These are phyloP conservation scores for Xanthoconium stramineum DNA, from an alignment of 768 basidiomycete genomes.

Conservation along the genomic window DNA sequence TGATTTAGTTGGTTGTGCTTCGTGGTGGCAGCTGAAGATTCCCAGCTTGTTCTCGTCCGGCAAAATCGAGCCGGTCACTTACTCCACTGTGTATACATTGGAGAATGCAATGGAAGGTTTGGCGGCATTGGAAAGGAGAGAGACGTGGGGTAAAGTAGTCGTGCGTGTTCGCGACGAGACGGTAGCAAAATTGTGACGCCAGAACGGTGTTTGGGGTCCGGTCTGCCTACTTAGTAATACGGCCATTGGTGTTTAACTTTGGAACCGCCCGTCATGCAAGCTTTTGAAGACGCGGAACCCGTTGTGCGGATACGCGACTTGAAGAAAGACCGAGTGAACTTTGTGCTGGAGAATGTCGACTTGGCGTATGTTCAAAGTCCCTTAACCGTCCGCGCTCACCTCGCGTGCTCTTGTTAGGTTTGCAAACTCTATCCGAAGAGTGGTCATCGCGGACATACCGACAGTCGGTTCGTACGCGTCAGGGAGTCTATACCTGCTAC, in stretches of 20 bases:
- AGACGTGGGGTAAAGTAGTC: conserved; percentile 92
- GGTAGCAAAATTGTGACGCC: conserved; percentile 39
- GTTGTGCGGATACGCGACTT: conserved; percentile 81
- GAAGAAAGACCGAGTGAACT: conserved; percentile 82
- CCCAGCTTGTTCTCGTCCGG: conserved; percentile 65
- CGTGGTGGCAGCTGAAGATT: conserved; percentile 3
- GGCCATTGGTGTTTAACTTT: neutral
- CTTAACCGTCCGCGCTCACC: conserved; percentile 6
- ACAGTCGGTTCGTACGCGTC: conserved; percentile 72
- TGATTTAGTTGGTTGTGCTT: neutral
- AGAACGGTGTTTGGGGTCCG: conserved; percentile 20
- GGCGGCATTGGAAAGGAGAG: conserved; percentile 69
- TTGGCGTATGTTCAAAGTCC: conserved; percentile 64
- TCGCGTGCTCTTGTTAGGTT: conserved; percentile 50
- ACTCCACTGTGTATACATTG: conserved; percentile 65
- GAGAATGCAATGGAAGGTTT: conserved; percentile 67
- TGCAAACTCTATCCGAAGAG: conserved; percentile 90
- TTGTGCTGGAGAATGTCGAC: conserved; percentile 94
- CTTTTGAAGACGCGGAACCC: conserved; percentile 48
- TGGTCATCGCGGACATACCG: conserved; percentile 95
- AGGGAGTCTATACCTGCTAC: neutral
- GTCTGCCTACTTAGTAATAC: neutral
- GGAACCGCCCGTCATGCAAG: conserved; percentile 28
- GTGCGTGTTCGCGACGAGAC: conserved; percentile 54
- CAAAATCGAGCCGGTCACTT: conserved; percentile 65